A percentile compares a stretch with the other conserved stretches of the same genome.
Evolutionary conservation across 139 green algal species (phyloP).

Genomic region (Coelastrella sp.): DNA sequence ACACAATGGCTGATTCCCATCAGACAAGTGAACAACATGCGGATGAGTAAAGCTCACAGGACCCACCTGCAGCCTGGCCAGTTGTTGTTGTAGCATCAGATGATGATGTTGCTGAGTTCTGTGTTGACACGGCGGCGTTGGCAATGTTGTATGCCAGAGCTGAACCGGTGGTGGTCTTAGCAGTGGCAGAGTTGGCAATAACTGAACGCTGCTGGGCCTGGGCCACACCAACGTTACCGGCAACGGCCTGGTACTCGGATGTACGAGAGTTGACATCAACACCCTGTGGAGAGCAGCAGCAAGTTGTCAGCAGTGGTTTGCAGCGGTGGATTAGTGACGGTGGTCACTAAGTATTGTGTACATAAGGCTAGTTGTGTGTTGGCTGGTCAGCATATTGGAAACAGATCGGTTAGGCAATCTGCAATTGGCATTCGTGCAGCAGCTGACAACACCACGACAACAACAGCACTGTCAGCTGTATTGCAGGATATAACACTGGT

Average conservation of each 20-base stretch:
- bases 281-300: neutral
- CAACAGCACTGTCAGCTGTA: no score
- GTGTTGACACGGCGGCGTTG: neutral
- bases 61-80: conserved; percentile 28
- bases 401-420: no score
- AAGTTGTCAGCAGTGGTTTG: no score
- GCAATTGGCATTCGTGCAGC: no score
- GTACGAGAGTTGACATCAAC: conserved; percentile 29
- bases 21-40: no score
- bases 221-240: conserved; percentile 46
- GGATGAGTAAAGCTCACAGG: no score
- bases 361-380: no score
- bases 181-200: conserved; percentile 39
- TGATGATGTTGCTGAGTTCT: conserved; percentile 29
- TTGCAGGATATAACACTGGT: no score
- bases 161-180: conserved; percentile 24
- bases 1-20: no score
- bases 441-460: no score
- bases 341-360: no score
- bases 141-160: conserved; percentile 33
- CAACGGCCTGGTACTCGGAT: conserved; percentile 40
- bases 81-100: conserved; percentile 41
- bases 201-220: conserved; percentile 21
- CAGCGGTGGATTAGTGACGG: neutral
- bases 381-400: no score